Percentiles rank a stretch among this genome's conserved stretches.
Evolutionary conservation across 805 yeast species (phyloP).

Genomic region (Wickerhamiella sorbophila): DNA sequence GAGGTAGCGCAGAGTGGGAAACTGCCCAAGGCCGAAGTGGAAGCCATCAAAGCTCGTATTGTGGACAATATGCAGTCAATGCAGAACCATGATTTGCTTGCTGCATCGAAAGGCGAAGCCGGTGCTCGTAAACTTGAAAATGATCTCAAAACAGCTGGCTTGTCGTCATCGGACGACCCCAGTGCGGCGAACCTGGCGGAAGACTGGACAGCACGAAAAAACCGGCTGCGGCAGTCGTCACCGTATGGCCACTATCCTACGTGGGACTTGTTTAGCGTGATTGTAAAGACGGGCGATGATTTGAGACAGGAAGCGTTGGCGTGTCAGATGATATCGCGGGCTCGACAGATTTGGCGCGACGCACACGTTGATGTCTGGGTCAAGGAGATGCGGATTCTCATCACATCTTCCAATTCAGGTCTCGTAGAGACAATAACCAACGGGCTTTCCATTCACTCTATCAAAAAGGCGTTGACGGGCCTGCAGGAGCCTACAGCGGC

Average conservation of each 20-base stretch:
- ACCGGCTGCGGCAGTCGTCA: slow-evolving; percentile 63
- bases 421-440: slow-evolving; percentile 92
- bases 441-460: slow-evolving; percentile 86
- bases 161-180: slow-evolving; percentile 30
- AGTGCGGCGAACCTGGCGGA: slow-evolving; percentile 62
- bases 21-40: slow-evolving; percentile 42
- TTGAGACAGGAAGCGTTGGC: slow-evolving; percentile 96
- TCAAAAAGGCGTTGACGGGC: slow-evolving; percentile 80
- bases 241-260: slow-evolving; percentile 73
- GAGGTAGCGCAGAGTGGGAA: slow-evolving; percentile 37
- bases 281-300: slow-evolving; percentile 93
- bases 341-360: slow-evolving; percentile 70
- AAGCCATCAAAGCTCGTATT: slow-evolving; percentile 52
- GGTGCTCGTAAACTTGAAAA: slow-evolving; percentile 89
- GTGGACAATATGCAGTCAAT: slow-evolving; percentile 61
- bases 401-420: slow-evolving; percentile 84
- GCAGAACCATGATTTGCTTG: slow-evolving; percentile 42
- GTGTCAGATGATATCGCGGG: slow-evolving; percentile 78
- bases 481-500: slow-evolving; percentile 37
- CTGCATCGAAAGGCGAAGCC: slow-evolving; percentile 48
- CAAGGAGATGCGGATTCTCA: slow-evolving; percentile 78
- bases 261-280: slow-evolving; percentile 93
- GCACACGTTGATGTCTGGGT: slow-evolving; percentile 73
- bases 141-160: slow-evolving; percentile 76
- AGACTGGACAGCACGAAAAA: slow-evolving; percentile 78